Base-by-base conservation (phyloP, 2,329 filamentous ascomycete species). In the Neopestalotiopsis sp. region DNA sequence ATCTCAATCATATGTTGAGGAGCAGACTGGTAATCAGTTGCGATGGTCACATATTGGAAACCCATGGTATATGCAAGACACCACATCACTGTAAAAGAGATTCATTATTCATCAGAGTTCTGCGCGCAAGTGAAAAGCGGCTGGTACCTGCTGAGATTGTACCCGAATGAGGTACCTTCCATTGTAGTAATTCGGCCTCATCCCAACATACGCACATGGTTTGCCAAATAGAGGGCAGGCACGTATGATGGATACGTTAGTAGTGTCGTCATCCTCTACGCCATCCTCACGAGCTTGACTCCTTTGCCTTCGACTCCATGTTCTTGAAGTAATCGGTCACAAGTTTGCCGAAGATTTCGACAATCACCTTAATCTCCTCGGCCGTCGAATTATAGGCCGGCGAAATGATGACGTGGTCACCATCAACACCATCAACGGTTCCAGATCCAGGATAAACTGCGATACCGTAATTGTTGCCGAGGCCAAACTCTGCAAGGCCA, bases 351-450 rank as follows among this genome's bases (percentile, higher is more conserved):
- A 89, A 81, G 0, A 80, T 83, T 20, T 84, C 80, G 2, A 88
- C 89, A 63, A 92, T 86, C 42, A 79, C 77, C 67, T 87, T 82
- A 65, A 92, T 81, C 24, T 92, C 88, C 7, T 82, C 82, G 58
- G 80, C 79, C 1, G 85, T 89, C 28, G 91, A 83, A 59, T 88
- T 93, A 78, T 90, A 94, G 0, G 92, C 85, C 4, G 92, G 92
- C 1, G 91, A 87, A 12, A 95, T 74, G 32, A 94, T 83, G 45
- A 94, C 81, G 77, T 93, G 91, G 74, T 95, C 92, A 10, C 92
- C 92, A 1, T 76, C 76, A 1, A 86, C 83, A 59, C 92, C 84
- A 72, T 85, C 89, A 0, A 83, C 87, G 0, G 89, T 89, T 1
- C 91, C 91, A 0, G 81, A 80, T 0, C 90, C 90, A 1, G 89